Evolutionary conservation across 106 monocot genomes (phyloP).

Genomic region (Dactylorhiza incarnata): DNA sequence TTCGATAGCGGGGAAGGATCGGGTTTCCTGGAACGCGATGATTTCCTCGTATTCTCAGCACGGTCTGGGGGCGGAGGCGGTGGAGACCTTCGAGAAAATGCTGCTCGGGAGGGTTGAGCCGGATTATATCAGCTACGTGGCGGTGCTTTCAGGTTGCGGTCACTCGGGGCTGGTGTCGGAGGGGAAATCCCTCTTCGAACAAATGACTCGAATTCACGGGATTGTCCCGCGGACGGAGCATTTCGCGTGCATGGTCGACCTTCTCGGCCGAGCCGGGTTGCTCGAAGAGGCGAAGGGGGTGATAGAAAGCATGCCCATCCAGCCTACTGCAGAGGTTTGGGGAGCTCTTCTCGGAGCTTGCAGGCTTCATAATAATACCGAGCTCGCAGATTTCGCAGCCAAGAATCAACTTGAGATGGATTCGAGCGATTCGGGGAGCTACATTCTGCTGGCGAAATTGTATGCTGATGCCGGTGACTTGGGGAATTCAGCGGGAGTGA

Average conservation of each 20-base stretch:
- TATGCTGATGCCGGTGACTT: constrained; percentile 62
- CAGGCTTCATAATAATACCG: constrained; percentile 50
- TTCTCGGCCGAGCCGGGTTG: constrained; percentile 65
- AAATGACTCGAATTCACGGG: constrained; percentile 45
- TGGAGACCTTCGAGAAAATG: constrained; percentile 66
- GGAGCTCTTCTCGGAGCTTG: constrained; percentile 84
- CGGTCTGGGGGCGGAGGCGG: constrained; percentile 63
- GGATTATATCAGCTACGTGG: constrained; percentile 80
- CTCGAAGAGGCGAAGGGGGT: constrained; percentile 60
- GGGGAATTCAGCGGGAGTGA: constrained; percentile 45
- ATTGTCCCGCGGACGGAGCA: constrained; percentile 65
- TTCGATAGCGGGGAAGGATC: constrained; percentile 57
- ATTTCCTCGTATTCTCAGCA: constrained; percentile 88
- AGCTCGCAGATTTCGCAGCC: constrained; percentile 58
- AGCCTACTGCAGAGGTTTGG: constrained; percentile 66
- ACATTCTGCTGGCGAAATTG: constrained; percentile 62
- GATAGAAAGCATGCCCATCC: constrained; percentile 61
- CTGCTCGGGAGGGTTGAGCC: constrained; percentile 33
- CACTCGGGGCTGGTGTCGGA: constrained; percentile 74
- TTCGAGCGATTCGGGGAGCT: constrained; percentile 71
- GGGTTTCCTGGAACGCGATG: constrained; percentile 90
- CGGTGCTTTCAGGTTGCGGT: constrained; percentile 77
- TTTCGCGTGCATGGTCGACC: constrained; percentile 91
- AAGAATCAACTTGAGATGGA: constrained; percentile 51
- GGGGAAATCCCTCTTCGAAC: constrained; percentile 67